Evolutionary conservation across 352 stramenopile species (phyloP), one percentile per base, ranked within the genome.

Genomic region (Globisporangium cederbergense): DNA sequence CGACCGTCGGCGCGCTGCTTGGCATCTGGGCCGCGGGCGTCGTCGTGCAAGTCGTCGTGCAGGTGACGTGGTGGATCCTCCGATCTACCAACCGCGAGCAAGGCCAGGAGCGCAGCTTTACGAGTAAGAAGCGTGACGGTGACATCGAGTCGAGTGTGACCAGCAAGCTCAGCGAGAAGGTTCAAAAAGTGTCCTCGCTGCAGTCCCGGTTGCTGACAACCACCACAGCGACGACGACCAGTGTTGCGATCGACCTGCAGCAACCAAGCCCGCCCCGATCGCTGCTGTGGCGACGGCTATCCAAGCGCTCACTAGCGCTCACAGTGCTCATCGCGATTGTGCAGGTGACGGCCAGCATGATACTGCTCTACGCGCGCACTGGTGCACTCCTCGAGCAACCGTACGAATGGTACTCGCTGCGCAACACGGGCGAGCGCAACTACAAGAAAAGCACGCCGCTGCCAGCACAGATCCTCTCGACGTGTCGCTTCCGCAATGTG

Each of bases 331-430:
- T 55, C 42, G 49, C 60, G 25, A 22, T 46, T 25, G 30, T 57
- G 10, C 63, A 59, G 25, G 28, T 43, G 5, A 52, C 65, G 3
- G 67, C 70, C 9, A 74, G 58, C 40, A 75, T 70, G 10, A 65
- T 76, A 32, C 60, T 87, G 58, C 76, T 89, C 18, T 84, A 79
- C 20, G 52, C 81, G 13, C 76, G 79, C 25, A 89, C 79, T 0
- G 78, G 79, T 1, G 73, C 74, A 4, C 79, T 72, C 45, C 30
- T 78, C 43, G 66, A 86, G 66, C 70, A 86, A 45, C 71, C 74
- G 16, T 89, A 89, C 57, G 74, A 83, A 47, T 89, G 79, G 79
- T 87, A 89, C 58, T 79, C 77, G 34, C 45, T 89, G 10, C 62
- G 67, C 45, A 71, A 58, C 18, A 81, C 78, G 2, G 79, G 79